Percentiles rank a stretch among this genome's conserved stretches.
Evolutionary conservation across 139 green algal genomes (phyloP).

Genomic region (Picochlorum sp.): DNA sequence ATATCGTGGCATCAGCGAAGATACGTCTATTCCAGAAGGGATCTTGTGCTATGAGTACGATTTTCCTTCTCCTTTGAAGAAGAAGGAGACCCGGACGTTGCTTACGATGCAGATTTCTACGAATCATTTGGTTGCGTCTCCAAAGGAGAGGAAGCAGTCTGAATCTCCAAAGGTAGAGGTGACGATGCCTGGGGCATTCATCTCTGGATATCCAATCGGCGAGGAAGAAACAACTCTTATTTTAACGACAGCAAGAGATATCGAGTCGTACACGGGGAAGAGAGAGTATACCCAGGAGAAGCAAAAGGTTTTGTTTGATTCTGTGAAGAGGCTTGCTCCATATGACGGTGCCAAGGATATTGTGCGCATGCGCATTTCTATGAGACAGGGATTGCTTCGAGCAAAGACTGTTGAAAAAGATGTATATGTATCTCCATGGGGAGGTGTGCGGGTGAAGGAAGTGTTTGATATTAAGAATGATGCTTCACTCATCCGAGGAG

Average conservation of each 20-base stretch:
- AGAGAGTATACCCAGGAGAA: too few relatives aligned
- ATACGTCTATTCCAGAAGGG: neutral
- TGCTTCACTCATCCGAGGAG: conserved; percentile 25
- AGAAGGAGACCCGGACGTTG: neutral
- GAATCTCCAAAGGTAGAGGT: neutral
- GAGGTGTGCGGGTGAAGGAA: conserved; percentile 87
- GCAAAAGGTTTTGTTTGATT: too few relatives aligned
- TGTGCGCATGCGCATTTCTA: conserved; percentile 67
- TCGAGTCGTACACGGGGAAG: too few relatives aligned
- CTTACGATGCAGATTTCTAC: neutral
- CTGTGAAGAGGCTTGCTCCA: too few relatives aligned
- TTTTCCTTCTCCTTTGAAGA: neutral
- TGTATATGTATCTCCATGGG: conserved; percentile 86
- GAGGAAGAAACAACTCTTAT: neutral
- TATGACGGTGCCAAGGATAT: neutral
- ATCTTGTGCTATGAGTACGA: neutral
- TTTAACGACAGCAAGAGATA: neutral
- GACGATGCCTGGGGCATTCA: neutral
- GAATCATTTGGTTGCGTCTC: neutral
- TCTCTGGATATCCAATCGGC: neutral
- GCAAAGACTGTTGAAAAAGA: conserved; percentile 51
- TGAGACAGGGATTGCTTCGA: conserved; percentile 59
- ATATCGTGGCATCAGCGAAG: conserved; percentile 35
- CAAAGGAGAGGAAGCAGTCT: conserved; percentile 1
- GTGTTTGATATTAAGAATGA: conserved; percentile 62